Base-by-base conservation (phyloP, 164 flowering plant genomes). In the Macadamia tetraphylla region DNA sequence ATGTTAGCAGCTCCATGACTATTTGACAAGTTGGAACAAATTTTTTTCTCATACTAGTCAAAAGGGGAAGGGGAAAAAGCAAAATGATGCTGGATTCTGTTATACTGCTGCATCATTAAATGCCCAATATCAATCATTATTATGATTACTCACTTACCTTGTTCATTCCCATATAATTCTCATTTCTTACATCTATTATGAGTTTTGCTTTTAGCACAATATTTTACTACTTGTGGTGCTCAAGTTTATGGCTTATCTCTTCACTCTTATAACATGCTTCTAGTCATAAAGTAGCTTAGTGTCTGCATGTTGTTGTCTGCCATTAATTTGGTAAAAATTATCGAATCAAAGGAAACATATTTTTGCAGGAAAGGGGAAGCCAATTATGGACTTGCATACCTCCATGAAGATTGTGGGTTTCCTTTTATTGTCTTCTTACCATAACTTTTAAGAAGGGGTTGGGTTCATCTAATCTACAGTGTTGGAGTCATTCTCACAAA, bases 371-470 rank as follows among this genome's bases (percentile, higher is more conserved):
- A 91, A 83, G 71, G 97, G 93, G 0, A 74, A 86, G 32, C 98
- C 98, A 48, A 78, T 84, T 23, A 84, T 94, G 96, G 92, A 74
- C 81, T 94, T 55, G 96, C 98, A 10, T 94, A 94, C 77, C 80
- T 94, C 58, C 98, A 94, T 46, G 98, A 91, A 76, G 98, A 94
- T 70, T 94, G 97, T 94, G 82, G 77, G 97, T 73, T 69, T 53
- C 73, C 32, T 64, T 11, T 15, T 63, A 29, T 31, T 46, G 9
- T 44, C 30, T 31, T 76, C 59, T 46, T 12, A 1, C 65, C 35
- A 59, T 12, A 10, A 44, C 1, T 13, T 10, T 5, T 3, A 43
- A 43, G 48, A 23, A 23, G 23, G 23, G 23, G 23, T 23, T 23
- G 23, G 23, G 23, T 6, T 43, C 9, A 0, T 43, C 48, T 6